Percentiles rank a stretch among this genome's conserved stretches.
Conservation (phyloP, 257 asterid genomes). For the Solanum medicagineum region DNA sequence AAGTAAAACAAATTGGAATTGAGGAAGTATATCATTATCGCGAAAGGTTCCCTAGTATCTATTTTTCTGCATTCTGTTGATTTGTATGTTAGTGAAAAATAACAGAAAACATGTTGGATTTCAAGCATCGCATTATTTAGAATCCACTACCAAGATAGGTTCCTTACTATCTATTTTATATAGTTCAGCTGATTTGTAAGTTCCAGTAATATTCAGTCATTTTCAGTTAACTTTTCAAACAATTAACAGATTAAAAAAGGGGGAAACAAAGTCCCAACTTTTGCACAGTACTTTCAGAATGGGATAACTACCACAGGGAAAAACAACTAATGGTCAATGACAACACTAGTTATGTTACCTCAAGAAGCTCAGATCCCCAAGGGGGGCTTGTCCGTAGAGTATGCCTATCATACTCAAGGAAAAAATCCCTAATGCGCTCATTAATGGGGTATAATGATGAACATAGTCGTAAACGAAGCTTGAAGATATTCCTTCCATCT, state of each 20-base stretch:
- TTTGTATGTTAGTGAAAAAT: not conserved
- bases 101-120: not conserved
- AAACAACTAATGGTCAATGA: not conserved
- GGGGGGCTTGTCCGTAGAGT: constrained; percentile 99
- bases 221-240: not conserved
- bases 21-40: not conserved
- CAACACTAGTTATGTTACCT: constrained; percentile 33
- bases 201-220: not conserved
- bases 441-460: constrained; percentile 90
- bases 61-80: not conserved
- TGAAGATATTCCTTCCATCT: constrained; percentile 89
- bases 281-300: not conserved
- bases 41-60: not conserved
- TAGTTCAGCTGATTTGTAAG: not conserved
- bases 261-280: not conserved
- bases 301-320: constrained; percentile 2
- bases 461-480: constrained; percentile 84
- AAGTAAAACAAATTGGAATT: not conserved
- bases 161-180: not conserved
- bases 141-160: not conserved
- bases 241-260: not conserved
- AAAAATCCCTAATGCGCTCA: constrained; percentile 96
- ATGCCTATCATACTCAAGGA: constrained; percentile 95
- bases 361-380: constrained; percentile 99
- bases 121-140: not conserved